Base-by-base conservation (phyloP, 352 stramenopile species). In the Pythium graminicola region DNA sequence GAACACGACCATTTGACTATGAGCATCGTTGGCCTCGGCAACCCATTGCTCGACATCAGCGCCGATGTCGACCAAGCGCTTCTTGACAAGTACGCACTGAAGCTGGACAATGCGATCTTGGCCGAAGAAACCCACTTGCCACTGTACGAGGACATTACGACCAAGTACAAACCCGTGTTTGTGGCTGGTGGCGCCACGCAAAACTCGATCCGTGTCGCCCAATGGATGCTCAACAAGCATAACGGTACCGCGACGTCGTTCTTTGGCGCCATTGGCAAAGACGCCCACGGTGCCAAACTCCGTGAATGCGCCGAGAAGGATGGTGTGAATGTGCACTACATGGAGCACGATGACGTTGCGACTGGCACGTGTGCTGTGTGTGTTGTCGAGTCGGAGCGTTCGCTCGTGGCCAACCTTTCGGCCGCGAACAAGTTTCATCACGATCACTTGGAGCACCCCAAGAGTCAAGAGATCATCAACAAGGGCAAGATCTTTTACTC, bases 361-460 rank as follows among this genome's bases (percentile, higher is more conserved):
- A 99, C 97, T 19, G 97, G 97, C 65, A 98, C 96, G 39, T 99
- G 97, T 76, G 97, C 96, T 29, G 96, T 98, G 36, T 95, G 98
- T 47, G 88, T 99, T 36, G 81, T 96, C 39, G 86, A 95, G 54
- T 93, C 87, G 52, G 96, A 99, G 70, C 88, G 97, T 44, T 98
- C 95, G 32, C 73, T 99, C 7, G 83, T 98, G 11, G 96, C 97
- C 29, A 98, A 99, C 70, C 77, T 99, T 22, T 96, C 93, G 50
- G 96, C 96, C 27, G 96, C 97, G 56, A 99, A 99, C 78, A 97
- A 98, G 66, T 99, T 99, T 74, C 94, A 98, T 62, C 74, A 93
- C 42, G 75, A 86, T 56, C 85, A 95, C 62, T 57, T 95, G 50
- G 81, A 85, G 42, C 72, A 82, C 57, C 54, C 90, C 20, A 13